These are phyloP conservation scores for Saraca asoca DNA, from an alignment of 331 rosid genomes.

Conservation along the genomic window DNA sequence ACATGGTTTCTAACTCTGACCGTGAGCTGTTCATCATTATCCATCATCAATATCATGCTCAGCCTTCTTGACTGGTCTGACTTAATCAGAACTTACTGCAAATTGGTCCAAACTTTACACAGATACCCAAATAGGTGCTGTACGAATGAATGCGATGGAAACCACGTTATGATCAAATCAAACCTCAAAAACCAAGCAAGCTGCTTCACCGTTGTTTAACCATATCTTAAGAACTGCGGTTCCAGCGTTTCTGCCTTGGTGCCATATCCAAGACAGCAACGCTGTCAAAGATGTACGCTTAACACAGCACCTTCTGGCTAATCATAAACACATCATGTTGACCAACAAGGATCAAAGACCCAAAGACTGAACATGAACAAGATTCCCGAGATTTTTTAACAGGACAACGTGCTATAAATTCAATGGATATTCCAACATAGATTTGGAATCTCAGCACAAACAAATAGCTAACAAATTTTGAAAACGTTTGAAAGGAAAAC, in stretches of 20 bases:
- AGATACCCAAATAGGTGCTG: conserved; percentile 1
- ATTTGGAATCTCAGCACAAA: no score
- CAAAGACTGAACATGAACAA: no score
- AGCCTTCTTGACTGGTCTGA: conserved; percentile 29
- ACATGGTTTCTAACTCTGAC: conserved; percentile 35
- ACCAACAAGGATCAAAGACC: not conserved
- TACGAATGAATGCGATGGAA: not conserved
- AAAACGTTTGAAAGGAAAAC: no score
- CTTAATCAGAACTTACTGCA: not conserved
- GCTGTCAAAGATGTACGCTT: conserved; percentile 13
- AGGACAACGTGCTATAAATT: no score
- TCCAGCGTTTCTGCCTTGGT: not conserved
- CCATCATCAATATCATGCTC: conserved; percentile 25
- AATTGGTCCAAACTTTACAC: not conserved
- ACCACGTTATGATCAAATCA: not conserved
- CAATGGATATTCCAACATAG: no score
- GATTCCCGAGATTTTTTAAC: no score
- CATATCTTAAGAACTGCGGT: not conserved
- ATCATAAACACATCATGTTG: conserved; percentile 8
- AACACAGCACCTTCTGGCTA: conserved; percentile 29
- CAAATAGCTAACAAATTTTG: no score
- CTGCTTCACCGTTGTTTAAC: not conserved
- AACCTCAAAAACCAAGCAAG: not conserved
- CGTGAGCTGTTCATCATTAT: conserved; percentile 29
- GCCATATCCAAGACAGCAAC: not conserved